Base-by-base conservation (phyloP, 169 alveolate genomes). In the Plasmodium vivax region DNA sequence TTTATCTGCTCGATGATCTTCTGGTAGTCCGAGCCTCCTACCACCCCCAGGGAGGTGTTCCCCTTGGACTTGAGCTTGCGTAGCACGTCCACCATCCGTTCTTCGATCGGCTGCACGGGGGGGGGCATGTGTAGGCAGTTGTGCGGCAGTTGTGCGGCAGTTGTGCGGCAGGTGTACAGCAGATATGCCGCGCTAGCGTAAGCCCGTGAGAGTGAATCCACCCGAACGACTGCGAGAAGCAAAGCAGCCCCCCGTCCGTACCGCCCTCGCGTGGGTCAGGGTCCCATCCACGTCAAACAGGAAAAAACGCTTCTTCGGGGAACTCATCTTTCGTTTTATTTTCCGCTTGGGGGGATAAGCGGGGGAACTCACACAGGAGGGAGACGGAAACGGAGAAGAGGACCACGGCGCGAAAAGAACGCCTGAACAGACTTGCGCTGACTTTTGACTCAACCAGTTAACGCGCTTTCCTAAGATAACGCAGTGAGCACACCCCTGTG, bases 221-320 rank as follows among this genome's bases (percentile, higher is more conserved):
- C 16, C 9, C 62, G 27, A 51, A 51, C 62, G 27, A 51, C 62
- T 14, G 12, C 27, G 23, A 51, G 14, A 72, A 19, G 43, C 10
- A 2, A 19, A 0, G 43, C 3, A 72, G 12, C 62, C 3, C 62
- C 62, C 62, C 62, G 12, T 56, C 27, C 83, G 12, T 58, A 90
- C 94, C 73, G 81, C 93, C 83, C 99, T 95, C 0, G 99, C 93
- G 19, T 96, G 95, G 19, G 99, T 98, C 16, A 98, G 93, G 30
- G 99, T 98, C 47, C 98, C 99, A 96, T 98, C 99, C n/a, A 98
- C 97, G 82, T 98, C 99, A 94, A 98, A 98, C 79, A 96, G 62
- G 41, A 92, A 75, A 58, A 95, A 30, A 68, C 32, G 75, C 12
- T 62, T 62, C 75, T 62, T 62, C 23, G 14, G 38, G 10, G 75